Base-by-base conservation (phyloP, 2,329 filamentous ascomycete genomes). In the Trichophyton rubrum region DNA sequence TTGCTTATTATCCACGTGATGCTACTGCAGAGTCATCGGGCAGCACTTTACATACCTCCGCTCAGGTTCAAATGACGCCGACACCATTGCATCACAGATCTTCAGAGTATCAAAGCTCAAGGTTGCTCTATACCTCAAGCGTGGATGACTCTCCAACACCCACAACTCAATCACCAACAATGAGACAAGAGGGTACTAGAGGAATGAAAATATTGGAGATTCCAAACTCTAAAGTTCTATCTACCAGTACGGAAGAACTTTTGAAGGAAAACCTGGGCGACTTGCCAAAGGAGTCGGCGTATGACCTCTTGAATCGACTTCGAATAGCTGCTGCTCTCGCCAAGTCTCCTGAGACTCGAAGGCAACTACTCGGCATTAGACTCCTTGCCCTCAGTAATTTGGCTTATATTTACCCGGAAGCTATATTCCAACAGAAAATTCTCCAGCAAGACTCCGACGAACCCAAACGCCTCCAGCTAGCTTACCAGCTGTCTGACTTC, bases 401-500 rank as follows among this genome's bases (percentile, higher is more conserved):
- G 64, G 89, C 90, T 1, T 96, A 95, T 70, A 89, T 97, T 60
- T 87, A 95, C 66, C 80, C 82, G 1, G 95, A 99, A 68, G 76
- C 81, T 3, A 83, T 84, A n/a, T 96, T 99, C 67, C 80, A 90
- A 51, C 87, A 92, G 64, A 92, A 89, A 72, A 83, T 96, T 47
- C 80, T 96, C 58, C 88, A 89, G 65, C 86, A 91, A 66, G 95
- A 99, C 69, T 83, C 85, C 41, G 92, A 97, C 68, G 90, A 96
- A 72, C 90, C 91, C 1, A 86, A 91, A 62, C 84, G 89, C 58
- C 87, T 90, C 64, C 93, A 99, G 72, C 80, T 99, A 24, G 86
- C 90, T 2, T 95, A 95, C 68, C 95, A 99, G 73, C 82, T 99
- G 41, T 89, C 89, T 17, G 92, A 97, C 71, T 78, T 99, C 61